These are phyloP conservation scores for Albifimbria verrucaria DNA, from an alignment of 2,329 filamentous ascomycete genomes.

Conservation along the genomic window DNA sequence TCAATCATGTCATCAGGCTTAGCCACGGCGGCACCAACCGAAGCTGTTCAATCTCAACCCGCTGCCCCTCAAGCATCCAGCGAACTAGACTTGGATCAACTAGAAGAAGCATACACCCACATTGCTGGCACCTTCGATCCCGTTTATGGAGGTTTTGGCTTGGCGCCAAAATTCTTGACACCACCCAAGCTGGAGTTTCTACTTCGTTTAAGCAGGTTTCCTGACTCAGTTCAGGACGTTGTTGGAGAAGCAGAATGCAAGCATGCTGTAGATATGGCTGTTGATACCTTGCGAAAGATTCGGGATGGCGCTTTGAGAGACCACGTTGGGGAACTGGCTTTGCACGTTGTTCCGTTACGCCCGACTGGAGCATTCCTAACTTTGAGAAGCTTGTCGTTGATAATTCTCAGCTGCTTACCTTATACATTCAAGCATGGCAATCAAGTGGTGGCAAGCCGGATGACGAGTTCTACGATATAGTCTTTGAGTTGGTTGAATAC, in stretches of 20 bases:
- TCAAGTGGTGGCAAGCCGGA: slow-evolving; percentile 48
- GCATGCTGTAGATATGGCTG: slow-evolving; percentile 72
- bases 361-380: slow-evolving; percentile 90
- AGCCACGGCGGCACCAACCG: slow-evolving; percentile 25
- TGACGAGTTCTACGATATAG: slow-evolving; percentile 71
- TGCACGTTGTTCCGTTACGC: slow-evolving; percentile 79
- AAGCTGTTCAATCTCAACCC: slow-evolving; percentile 1
- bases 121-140: slow-evolving; percentile 79
- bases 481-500: slow-evolving; percentile 84
- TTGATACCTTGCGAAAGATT: slow-evolving; percentile 77
- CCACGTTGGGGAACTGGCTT: slow-evolving; percentile 54
- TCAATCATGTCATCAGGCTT: slow-evolving; percentile 25
- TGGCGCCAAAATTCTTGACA: slow-evolving; percentile 85
- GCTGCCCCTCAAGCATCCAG: slow-evolving; percentile 43
- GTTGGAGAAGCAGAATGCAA: slow-evolving; percentile 77
- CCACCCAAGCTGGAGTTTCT: slow-evolving; percentile 82
- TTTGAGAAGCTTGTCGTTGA: slow-evolving; percentile 98
- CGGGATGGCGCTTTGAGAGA: slow-evolving; percentile 52
- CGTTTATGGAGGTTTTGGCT: slow-evolving; percentile 74
- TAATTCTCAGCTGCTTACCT: slow-evolving; percentile 77
- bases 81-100: slow-evolving; percentile 79
- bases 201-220: slow-evolving; percentile 69
- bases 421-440: slow-evolving; percentile 85
- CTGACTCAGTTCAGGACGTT: slow-evolving; percentile 73
- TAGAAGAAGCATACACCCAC: slow-evolving; percentile 85